Conservation (phyloP, 176 grass and related monocot genomes). For the Zoysia japonica region DNA sequence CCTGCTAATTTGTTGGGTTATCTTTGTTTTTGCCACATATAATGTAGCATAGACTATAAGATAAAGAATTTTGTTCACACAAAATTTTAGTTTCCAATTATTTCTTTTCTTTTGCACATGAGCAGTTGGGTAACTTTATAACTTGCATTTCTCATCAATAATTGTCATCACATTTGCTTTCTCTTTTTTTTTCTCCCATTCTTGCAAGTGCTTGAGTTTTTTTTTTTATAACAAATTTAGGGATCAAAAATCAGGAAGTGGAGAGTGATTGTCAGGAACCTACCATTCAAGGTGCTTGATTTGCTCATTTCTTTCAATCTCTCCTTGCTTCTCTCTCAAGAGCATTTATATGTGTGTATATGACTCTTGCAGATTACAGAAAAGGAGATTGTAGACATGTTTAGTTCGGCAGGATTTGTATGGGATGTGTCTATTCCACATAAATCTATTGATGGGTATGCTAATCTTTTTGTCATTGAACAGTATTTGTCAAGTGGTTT, state of each 20-base stretch:
- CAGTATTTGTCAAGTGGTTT: conserved; percentile 24
- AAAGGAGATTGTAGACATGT: conserved; percentile 70
- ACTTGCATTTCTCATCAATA: background rate
- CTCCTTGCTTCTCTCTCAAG: background rate
- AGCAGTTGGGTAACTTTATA: conserved; percentile 4
- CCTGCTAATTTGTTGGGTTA: conserved; percentile 15
- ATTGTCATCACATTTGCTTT: background rate
- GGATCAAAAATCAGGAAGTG: conserved; percentile 90
- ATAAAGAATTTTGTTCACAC: background rate
- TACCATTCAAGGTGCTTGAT: conserved; percentile 89
- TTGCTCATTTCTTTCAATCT: conserved; percentile 10
- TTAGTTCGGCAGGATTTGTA: conserved; percentile 76
- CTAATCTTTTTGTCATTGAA: background rate
- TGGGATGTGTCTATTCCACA: conserved; percentile 93
- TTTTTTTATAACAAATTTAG: conserved; percentile 45
- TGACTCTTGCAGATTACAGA: conserved; percentile 60
- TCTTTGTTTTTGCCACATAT: background rate
- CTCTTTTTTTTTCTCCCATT: background rate
- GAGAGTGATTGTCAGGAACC: conserved; percentile 90
- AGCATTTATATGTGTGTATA: conserved; percentile 28
- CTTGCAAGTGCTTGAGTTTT: conserved; percentile 30
- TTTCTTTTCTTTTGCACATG: background rate
- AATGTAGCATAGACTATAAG: background rate
- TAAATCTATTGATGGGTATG: conserved; percentile 73
- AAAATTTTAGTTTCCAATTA: background rate